Percentiles rank a stretch among this genome's conserved stretches.
phyloP scores from a whole-genome alignment of 768 basidiomycete species.

The Pleurotus pulmonarius region DNA sequence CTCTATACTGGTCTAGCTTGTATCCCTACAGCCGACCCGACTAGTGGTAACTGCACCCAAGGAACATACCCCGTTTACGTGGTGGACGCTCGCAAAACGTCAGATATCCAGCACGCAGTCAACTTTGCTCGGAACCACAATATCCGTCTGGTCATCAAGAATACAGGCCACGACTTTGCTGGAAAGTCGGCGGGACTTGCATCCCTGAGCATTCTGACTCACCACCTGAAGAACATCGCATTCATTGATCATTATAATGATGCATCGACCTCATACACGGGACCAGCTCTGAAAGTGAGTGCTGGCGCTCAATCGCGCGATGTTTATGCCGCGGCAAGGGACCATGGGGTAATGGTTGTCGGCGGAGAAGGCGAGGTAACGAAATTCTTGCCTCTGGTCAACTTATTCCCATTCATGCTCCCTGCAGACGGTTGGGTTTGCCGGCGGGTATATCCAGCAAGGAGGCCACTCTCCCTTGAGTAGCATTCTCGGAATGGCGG shows the following conservation, averaged over 20 bases:
- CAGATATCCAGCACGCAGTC: constrained; percentile 20
- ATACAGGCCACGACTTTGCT: constrained; percentile 30
- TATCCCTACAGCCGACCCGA: neutral
- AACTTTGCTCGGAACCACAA: constrained; percentile 22
- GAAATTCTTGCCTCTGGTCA: neutral
- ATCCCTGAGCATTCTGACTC: constrained; percentile 28
- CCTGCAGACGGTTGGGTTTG: constrained; percentile 18
- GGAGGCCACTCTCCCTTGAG: constrained; percentile 26
- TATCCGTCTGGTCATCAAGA: constrained; percentile 27
- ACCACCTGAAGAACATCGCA: constrained; percentile 20
- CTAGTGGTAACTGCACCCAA: neutral
- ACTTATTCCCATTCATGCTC: neutral
- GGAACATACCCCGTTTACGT: neutral
- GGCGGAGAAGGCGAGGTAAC: constrained; percentile 18
- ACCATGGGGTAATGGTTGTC: constrained; percentile 19
- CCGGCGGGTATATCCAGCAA: constrained; percentile 31
- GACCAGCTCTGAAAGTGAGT: constrained; percentile 23
- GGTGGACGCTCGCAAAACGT: neutral
- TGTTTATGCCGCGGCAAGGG: constrained; percentile 18
- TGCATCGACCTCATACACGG: constrained; percentile 15
- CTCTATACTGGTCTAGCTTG: neutral
- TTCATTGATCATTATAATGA: constrained; percentile 16
- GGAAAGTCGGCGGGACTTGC: constrained; percentile 30
- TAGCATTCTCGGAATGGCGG: constrained; percentile 20
- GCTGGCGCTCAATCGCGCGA: constrained; percentile 20